Conservation (phyloP, 176 grass and related monocot species). For the Neostapfia colusana region DNA sequence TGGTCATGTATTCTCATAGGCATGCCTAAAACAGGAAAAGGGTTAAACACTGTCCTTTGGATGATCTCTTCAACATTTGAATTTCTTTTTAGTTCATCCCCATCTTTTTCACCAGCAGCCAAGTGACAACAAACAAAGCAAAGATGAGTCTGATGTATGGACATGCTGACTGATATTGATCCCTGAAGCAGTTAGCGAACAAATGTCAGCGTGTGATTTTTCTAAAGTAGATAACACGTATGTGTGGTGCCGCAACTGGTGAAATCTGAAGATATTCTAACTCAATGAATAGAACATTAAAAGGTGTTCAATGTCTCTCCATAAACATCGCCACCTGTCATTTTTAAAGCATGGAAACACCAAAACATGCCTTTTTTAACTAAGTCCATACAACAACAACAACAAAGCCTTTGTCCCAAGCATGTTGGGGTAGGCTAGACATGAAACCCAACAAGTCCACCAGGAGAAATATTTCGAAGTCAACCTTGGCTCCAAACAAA, state of each 20-base stretch:
- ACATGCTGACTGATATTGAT: constrained; percentile 97
- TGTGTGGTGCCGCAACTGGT: neutral
- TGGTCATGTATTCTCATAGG: constrained; percentile 64
- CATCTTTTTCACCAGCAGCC: constrained; percentile 80
- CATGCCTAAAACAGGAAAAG: constrained; percentile 42
- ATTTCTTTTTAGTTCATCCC: constrained; percentile 70
- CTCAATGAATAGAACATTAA: neutral
- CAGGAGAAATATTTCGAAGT: neutral
- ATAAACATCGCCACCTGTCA: neutral
- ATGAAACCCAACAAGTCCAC: too few relatives aligned
- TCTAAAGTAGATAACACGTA: constrained; percentile 16
- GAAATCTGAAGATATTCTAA: constrained; percentile 17
- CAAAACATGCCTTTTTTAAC: constrained; percentile 10
- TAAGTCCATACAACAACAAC: too few relatives aligned
- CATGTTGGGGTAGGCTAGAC: too few relatives aligned
- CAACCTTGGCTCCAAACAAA: neutral
- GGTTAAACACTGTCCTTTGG: constrained; percentile 68
- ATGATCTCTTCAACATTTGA: constrained; percentile 80
- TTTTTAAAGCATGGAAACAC: neutral
- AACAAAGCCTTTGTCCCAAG: too few relatives aligned
- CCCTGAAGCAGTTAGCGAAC: constrained; percentile 58
- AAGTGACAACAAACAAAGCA: constrained; percentile 93
- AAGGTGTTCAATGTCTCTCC: neutral
- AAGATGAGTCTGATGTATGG: constrained; percentile 78
- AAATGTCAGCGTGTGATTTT: constrained; percentile 17